Evolutionary conservation across 75 land plant species (phyloP), one percentile per base, ranked within the genome.

Genomic region (Sequoiadendron giganteum): DNA sequence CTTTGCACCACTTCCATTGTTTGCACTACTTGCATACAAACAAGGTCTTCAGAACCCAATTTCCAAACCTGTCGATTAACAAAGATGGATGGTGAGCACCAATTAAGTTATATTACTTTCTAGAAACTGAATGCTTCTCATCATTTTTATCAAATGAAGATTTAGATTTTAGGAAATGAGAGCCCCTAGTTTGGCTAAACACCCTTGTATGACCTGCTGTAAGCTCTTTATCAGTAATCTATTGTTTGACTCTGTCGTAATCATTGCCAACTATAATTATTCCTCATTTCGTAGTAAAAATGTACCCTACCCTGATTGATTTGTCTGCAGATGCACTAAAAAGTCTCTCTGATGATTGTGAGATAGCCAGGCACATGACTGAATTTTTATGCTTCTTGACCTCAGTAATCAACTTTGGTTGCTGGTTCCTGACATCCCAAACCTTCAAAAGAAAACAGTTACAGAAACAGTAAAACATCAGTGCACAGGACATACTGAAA

Each of bases 261-360:
- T 82, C 0, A 82, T 45, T 47, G 32, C 5, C 48, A 82, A 47
- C 10, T 47, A 45, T 47, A 43, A n/a, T 28, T n/a, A 32, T 11
- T 82, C 54, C 48, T n/a, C 84, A 47, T n/a, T 47, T 47, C 49
- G 4, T 10, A 16, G 52, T 54, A 82, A 82, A 49, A 82, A 82
- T 28, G 13, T 47, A 28, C n/a, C 84, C 30, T 88, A 88, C 89
- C 65, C 73, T 39, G 83, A 88, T 85, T 19, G 89, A 85, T 52
- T 85, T 88, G 89, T 85, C 89, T 28, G 87, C 76, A 86, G 89
- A 85, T 28, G 73, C 87, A 34, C 45, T 88, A n/a, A 49, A 85
- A 39, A 88, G 89, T 65, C 48, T 81, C 58, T 54, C 70, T 86
- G 87, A 61, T 85, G 89, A 85, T 58, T 88, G 45, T 47, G 30